Conservation (phyloP, 768 basidiomycete genomes). For the Neoboletus magnificus region DNA sequence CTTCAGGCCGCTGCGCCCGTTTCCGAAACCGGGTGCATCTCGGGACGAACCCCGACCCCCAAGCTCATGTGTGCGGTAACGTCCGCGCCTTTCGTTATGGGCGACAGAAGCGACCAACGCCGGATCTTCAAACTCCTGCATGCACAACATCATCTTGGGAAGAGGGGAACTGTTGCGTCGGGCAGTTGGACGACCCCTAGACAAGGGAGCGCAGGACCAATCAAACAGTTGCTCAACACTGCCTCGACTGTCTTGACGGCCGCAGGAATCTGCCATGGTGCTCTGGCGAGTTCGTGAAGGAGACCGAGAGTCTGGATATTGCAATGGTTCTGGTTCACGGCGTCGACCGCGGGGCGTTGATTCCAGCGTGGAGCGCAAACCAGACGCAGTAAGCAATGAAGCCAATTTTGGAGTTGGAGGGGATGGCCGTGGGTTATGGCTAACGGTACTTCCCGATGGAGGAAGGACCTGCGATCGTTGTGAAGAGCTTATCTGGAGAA, state of each 20-base stretch:
- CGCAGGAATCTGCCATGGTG: constrained; percentile 8
- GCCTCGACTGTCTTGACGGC: constrained; percentile 25
- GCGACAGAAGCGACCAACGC: constrained; percentile 22
- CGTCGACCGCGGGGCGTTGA: constrained; percentile 54
- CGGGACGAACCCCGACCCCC: constrained; percentile 39
- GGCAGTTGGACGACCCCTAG: constrained; percentile 43
- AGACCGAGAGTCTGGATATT: constrained; percentile 39
- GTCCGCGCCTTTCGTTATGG: constrained; percentile 44
- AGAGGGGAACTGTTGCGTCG: constrained; percentile 61
- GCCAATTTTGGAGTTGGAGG: constrained; percentile 59
- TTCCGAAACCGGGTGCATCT: constrained; percentile 60
- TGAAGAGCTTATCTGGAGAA: constrained; percentile 53
- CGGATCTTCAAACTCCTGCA: constrained; percentile 33
- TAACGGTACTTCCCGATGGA: constrained; percentile 45
- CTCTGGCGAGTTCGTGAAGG: constrained; percentile 35
- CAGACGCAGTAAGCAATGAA: constrained; percentile 32
- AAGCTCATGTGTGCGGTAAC: constrained; percentile 53
- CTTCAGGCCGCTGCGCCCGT: constrained; percentile 62
- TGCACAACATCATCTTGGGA: constrained; percentile 43
- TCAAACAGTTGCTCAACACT: constrained; percentile 46
- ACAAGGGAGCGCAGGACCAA: constrained; percentile 42
- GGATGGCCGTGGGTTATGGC: constrained; percentile 41
- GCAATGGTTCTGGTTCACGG: constrained; percentile 36
- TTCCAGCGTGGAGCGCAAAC: constrained; percentile 36
- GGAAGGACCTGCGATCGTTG: constrained; percentile 38